Base-by-base conservation (phyloP, 306 rosid genomes). In the Casuarina cunninghamiana region DNA sequence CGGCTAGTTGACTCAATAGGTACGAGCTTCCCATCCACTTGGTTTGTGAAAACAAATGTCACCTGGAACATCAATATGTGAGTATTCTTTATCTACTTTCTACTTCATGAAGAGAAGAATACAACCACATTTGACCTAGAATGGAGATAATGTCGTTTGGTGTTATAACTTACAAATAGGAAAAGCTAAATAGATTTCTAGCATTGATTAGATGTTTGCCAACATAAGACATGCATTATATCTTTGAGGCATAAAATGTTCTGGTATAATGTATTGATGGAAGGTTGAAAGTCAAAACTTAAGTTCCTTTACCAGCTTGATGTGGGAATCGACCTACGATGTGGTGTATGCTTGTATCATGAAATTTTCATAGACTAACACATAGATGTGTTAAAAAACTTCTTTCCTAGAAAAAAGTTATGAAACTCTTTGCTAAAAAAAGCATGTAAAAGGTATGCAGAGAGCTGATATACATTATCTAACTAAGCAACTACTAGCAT, bases 11-110 rank as follows among this genome's bases (percentile, higher is more conserved):
- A 88, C 60, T 94, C 98, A 21, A 89, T 71, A 2, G 98, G 98
- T 37, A 81, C 88, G 69, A 94, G 91, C 79, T 85, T 86, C 73
- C 98, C 98, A 45, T 94, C 89, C 45, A 94, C 92, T 92, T 94
- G 98, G 85, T 92, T 94, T 67, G 97, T 85, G 68, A 94, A 94
- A 69, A 92, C 89, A 87, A 92, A 94, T 11, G 91, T 89, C 75
- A 94, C 97, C 97, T 94, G 90, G 77, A 79, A 79, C 51, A 71
- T 48, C 39, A 72, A 42, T 75, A 77, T 66, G 32, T 16, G 17
- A 71, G 43, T 32, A 49, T 44, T 55, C 63, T 75, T 10, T 35
- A 32, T 73, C 77, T 74, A n/a, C 7, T 51, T 70, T 26, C 51
- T 26, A 5, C 37, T 43, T 68, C 32, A 26, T 26, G 66, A 75